A percentile compares a stretch with the other conserved stretches of the same genome.
These are phyloP conservation scores for Trypanosoma melophagium DNA, from an alignment of 208 protist genomes.

Conservation along the genomic window DNA sequence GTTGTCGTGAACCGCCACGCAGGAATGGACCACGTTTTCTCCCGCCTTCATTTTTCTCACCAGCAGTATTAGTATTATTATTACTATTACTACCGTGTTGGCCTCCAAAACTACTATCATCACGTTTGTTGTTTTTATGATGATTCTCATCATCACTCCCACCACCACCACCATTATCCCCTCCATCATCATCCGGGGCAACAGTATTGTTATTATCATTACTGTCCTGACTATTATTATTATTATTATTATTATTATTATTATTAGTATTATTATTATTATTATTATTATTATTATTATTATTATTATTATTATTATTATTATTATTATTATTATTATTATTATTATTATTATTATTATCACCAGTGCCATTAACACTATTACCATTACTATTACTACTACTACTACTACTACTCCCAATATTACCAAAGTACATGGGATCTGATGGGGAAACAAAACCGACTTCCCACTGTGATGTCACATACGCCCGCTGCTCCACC, in stretches of 20 bases:
- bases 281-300: not conserved
- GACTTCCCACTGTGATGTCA: constrained; percentile 61
- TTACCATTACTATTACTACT: constrained; percentile 24
- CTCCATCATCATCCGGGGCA: not conserved
- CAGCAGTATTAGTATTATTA: not conserved
- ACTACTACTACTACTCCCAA: constrained; percentile 5
- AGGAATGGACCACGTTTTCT: not conserved
- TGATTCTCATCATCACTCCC: not conserved
- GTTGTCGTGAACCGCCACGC: constrained; percentile 11
- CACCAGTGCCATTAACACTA: not conserved
- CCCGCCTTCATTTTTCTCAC: not conserved
- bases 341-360: constrained; percentile 1
- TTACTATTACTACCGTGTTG: not conserved
- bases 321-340: not conserved
- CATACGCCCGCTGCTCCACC: constrained; percentile 47
- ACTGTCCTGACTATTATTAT: not conserved
- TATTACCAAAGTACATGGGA: constrained; percentile 57
- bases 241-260: not conserved
- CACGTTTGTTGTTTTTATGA: too few relatives aligned
- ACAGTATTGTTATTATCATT: not conserved
- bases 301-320: not conserved
- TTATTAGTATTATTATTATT: not conserved
- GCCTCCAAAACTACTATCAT: too few relatives aligned
- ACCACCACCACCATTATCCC: not conserved
- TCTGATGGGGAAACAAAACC: constrained; percentile 58